Conservation (phyloP, 192 early-diverging fungal genomes). For the Endogone sp. region DNA sequence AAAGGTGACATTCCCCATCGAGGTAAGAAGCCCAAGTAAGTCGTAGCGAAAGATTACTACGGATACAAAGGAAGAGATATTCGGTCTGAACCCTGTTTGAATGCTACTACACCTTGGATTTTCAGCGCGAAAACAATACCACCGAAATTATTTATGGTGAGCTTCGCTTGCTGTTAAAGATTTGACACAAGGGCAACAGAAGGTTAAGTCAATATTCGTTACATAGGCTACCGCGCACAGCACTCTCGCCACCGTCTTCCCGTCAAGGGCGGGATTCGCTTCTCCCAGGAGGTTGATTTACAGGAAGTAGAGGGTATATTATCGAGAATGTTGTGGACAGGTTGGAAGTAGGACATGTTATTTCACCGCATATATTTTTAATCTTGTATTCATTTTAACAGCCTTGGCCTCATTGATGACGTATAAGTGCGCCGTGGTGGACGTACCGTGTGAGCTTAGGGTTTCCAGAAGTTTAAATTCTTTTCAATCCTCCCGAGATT, state of each 20-base stretch:
- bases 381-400: too few relatives aligned
- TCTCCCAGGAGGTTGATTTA: conserved; percentile 71
- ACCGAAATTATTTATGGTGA: too few relatives aligned
- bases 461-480: too few relatives aligned
- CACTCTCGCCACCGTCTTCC: conserved; percentile 80
- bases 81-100: neutral
- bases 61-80: neutral
- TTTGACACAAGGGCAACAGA: neutral
- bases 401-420: conserved; percentile 83
- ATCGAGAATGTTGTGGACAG: neutral
- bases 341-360: neutral
- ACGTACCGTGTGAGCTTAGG: conserved; percentile 80
- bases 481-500: conserved; percentile 1
- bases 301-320: conserved; percentile 73
- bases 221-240: conserved; percentile 78
- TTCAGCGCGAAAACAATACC: too few relatives aligned
- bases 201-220: conserved; percentile 8
- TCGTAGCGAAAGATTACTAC: conserved; percentile 13
- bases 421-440: conserved; percentile 82
- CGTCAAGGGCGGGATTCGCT: conserved; percentile 82
- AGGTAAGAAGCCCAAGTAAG: too few relatives aligned
- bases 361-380: neutral
- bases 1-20: conserved; percentile 75
- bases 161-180: neutral
- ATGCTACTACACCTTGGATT: neutral